Evolutionary conservation across 345 rosid genomes (phyloP).

Genomic region (Bruguiera gymnorhiza): DNA sequence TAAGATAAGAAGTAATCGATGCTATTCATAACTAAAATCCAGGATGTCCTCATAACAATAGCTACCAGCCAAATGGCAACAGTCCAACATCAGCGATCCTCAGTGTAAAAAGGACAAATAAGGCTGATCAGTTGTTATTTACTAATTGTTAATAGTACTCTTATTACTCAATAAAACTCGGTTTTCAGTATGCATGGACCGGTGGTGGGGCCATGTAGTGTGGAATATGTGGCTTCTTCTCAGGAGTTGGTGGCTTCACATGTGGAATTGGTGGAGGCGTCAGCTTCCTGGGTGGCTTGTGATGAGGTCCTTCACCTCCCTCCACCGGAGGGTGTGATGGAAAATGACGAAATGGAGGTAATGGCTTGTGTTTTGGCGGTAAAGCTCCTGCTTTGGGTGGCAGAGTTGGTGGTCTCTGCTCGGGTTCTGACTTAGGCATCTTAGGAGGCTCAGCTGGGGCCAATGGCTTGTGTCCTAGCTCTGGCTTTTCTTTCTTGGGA

Average conservation of each 20-base stretch:
- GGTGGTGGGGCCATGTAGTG: conserved; percentile 20
- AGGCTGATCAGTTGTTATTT: conserved; percentile 1
- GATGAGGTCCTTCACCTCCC: conserved; percentile 13
- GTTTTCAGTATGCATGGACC: conserved; percentile 13
- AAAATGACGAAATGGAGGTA: conserved; percentile 5
- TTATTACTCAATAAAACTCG: neutral
- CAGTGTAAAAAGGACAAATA: neutral
- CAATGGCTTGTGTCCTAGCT: neutral
- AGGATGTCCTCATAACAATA: no score
- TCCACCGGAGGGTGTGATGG: conserved; percentile 14
- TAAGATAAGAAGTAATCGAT: no score
- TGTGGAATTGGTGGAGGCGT: conserved; percentile 10
- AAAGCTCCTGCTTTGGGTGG: conserved; percentile 7
- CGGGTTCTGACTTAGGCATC: no score
- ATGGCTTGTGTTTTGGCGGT: conserved; percentile 16
- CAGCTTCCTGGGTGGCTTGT: conserved; percentile 14
- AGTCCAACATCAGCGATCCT: neutral
- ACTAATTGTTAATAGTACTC: neutral
- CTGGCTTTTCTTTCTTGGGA: conserved; percentile 1
- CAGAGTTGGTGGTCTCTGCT: neutral
- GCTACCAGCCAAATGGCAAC: neutral
- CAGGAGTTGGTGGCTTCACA: conserved; percentile 4
- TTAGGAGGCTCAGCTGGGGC: conserved; percentile 1
- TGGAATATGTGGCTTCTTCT: neutral
- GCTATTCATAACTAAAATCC: no score